phyloP scores from a whole-genome alignment of 169 alveolate species.

The Plasmodium malariae region DNA sequence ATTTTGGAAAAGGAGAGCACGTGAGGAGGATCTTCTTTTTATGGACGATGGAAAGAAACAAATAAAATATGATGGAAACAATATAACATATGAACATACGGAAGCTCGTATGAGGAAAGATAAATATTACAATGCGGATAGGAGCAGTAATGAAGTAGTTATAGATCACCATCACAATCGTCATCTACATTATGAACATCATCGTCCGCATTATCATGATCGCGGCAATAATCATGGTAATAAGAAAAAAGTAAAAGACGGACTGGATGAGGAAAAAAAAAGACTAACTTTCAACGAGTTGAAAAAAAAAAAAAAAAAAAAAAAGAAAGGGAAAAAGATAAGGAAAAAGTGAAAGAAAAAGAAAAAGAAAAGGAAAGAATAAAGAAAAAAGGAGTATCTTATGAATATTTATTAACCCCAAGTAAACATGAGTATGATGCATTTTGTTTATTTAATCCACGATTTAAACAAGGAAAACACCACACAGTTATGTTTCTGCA shows the following conservation, averaged over 20 bases:
- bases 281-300: background rate
- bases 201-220: no score
- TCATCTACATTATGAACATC: no score
- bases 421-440: slow-evolving; percentile 75
- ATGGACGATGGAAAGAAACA: slow-evolving; percentile 3
- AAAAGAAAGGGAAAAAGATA: slow-evolving; percentile 12
- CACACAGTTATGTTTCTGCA: slow-evolving; percentile 72
- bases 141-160: no score
- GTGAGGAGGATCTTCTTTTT: background rate
- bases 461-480: slow-evolving; percentile 76
- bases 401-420: slow-evolving; percentile 72
- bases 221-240: no score
- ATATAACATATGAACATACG: background rate
- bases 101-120: background rate
- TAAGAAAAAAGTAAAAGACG: no score
- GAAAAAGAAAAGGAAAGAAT: slow-evolving; percentile 31
- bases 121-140: background rate
- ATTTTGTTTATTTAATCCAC: slow-evolving; percentile 73
- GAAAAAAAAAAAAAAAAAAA: slow-evolving; percentile 14
- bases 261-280: no score
- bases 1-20: background rate
- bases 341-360: slow-evolving; percentile 1
- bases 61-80: background rate
- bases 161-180: no score
- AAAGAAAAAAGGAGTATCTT: slow-evolving; percentile 77